A percentile compares a stretch with the other conserved stretches of the same genome.
Conservation (phyloP, 805 yeast species). For the Naumovozyma baii region DNA sequence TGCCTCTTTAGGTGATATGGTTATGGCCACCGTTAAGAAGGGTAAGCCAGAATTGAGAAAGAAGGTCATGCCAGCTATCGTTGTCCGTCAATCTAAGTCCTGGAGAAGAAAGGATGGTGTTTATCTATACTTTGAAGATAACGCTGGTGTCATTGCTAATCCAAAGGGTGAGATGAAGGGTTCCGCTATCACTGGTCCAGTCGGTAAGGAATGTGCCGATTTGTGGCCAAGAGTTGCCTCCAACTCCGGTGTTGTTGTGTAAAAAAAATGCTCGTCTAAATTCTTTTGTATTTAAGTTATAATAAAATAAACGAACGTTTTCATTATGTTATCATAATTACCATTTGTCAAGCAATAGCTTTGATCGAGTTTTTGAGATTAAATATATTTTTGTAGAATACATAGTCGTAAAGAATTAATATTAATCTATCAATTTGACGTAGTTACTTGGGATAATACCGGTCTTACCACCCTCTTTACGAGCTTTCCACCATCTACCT, state of each 20-base stretch:
- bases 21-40: slow-evolving; percentile 98
- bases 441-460: slow-evolving; percentile 96
- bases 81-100: slow-evolving; percentile 97
- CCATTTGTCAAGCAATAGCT: too few relatives aligned
- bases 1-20: slow-evolving; percentile 99
- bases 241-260: slow-evolving; percentile 99
- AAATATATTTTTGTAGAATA: neutral
- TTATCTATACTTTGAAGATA: slow-evolving; percentile 98
- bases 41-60: slow-evolving; percentile 99
- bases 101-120: slow-evolving; percentile 99
- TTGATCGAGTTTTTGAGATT: too few relatives aligned
- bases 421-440: slow-evolving; percentile 53
- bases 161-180: slow-evolving; percentile 99
- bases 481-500: slow-evolving; percentile 99
- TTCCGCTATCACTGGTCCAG: slow-evolving; percentile 99
- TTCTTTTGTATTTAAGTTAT: neutral
- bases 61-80: slow-evolving; percentile 99
- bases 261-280: slow-evolving; percentile 27
- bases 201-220: slow-evolving; percentile 99
- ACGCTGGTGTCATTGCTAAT: slow-evolving; percentile 99
- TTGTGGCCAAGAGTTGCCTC: slow-evolving; percentile 99
- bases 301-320: neutral
- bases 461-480: slow-evolving; percentile 78
- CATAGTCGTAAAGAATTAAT: too few relatives aligned
- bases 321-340: neutral